Evolutionary conservation across 306 rosid genomes (phyloP), one percentile per base, ranked within the genome.

Genomic region (Ziziphus jujuba): DNA sequence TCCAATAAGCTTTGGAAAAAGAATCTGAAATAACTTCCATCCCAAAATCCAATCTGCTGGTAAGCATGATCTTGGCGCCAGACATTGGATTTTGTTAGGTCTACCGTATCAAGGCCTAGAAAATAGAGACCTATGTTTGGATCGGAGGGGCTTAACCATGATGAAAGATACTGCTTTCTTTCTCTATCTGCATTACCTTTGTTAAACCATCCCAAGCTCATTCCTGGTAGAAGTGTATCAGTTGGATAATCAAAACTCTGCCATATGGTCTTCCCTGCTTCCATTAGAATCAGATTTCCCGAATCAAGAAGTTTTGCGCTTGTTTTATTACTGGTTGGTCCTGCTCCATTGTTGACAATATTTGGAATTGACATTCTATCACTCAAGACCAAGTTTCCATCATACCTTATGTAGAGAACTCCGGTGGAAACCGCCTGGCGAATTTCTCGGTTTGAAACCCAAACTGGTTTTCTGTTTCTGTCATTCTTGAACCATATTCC

Each of bases 241-340:
- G 61, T 61, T 12, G 55, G 78, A 34, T 51, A 17, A 22, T 74
- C 25, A n/a, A 74, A 74, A 61, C 78, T 74, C 50, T 66, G 68
- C 68, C 73, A 74, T 3, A 74, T 9, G 1, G 5, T 66, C 35
- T 9, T 51, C 20, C 24, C 47, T 22, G 25, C 67, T 20, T 51
- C 56, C 53, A 48, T 23, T 15, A 74, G 62, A 45, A 74, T 22
- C 7, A 66, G 55, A 52, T 74, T 74, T 51, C 73, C 78, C 0
- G 68, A 36, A 51, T 66, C 78, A 28, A 20, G 63, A 52, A 74
- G 35, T 25, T 0, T 59, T 48, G 62, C 71, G 6, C 23, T 51
- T 12, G 73, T 66, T 9, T 44, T 20, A 15, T 52, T 59, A 28
- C 20, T 53, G 15, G 34, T 3, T 21, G 33, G n/a, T 6, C 14